Base-by-base conservation (phyloP, 805 yeast species). In the Zygotorulaspora sp. region DNA sequence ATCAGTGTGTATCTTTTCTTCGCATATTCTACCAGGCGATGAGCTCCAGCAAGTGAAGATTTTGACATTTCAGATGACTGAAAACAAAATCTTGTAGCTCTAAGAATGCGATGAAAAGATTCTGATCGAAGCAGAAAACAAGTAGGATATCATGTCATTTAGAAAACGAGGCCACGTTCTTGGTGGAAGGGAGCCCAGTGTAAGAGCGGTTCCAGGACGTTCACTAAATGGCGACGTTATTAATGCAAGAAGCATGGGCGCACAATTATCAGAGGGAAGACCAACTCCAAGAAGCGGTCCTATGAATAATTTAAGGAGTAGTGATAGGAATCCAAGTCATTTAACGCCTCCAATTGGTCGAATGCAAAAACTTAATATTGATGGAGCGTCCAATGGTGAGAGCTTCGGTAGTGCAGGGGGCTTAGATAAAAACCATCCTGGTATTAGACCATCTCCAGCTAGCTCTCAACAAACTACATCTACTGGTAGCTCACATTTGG, bases 391-490 rank as follows among this genome's bases (percentile, higher is more conserved):
- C 8, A 31, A 30, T 5, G 24, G 33, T 3, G 28, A 30, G n/a
- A n/a, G n/a, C n/a, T n/a, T n/a, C 23, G 19, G 12, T 23, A 17
- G 26, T 7, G 24, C 12, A 2, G 29, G 30, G 4, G 23, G 30
- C 14, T 21, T 42, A 18, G 25, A 24, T 14, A 13, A 18, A 3
- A 24, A 19, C 14, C 63, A 78, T 55, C 80, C 80, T 0, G 88
- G 83, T 2, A 67, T 83, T 2, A 71, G 79, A 45, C 95, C 97
- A 0, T 88, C 97, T 0, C 65, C 80, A 2, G 57, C 59, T 0
- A 80, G 88, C 4, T 80, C 95, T 2, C 80, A 76, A 38, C 80
- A 83, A 0, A 76, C 88, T 1, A 71, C 82, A 1, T 85, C 97
- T 1, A 81, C 95, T 0, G 97, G 97, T 1, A 72, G 82, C 16